Percentiles rank a stretch among this genome's conserved stretches.
These are phyloP conservation scores for Fraxinus xanthoxyloides DNA, from an alignment of 305 asterid genomes.

Conservation along the genomic window DNA sequence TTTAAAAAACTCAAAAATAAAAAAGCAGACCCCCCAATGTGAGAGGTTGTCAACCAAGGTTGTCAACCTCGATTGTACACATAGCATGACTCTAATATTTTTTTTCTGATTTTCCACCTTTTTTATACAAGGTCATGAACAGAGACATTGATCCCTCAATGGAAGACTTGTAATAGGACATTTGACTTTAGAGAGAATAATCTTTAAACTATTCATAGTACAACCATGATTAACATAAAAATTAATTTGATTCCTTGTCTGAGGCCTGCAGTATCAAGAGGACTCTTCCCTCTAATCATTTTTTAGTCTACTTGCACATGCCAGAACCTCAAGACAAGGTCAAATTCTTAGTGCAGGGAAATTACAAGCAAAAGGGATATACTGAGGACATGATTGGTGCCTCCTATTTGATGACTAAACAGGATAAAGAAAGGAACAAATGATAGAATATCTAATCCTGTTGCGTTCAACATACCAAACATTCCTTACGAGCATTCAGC, in stretches of 20 bases:
- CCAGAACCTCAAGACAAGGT: conserved; percentile 3
- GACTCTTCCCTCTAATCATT: conserved; percentile 15
- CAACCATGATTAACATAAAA: conserved; percentile 23
- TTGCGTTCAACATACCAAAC: background rate
- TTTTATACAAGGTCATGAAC: background rate
- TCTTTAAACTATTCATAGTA: conserved; percentile 5
- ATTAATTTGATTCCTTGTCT: conserved; percentile 24
- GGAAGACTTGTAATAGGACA: background rate
- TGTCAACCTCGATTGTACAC: too few relatives aligned
- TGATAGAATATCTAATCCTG: background rate
- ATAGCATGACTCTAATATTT: too few relatives aligned
- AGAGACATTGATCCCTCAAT: conserved; percentile 1
- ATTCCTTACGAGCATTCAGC: background rate
- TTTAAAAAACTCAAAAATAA: too few relatives aligned
- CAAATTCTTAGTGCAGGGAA: background rate
- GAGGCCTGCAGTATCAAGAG: background rate
- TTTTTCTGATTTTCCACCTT: background rate
- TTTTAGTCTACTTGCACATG: conserved; percentile 4
- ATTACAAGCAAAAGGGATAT: background rate
- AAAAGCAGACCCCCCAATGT: too few relatives aligned
- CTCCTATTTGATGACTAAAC: background rate
- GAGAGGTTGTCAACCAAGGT: too few relatives aligned
- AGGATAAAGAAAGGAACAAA: background rate
- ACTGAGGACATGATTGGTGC: background rate
- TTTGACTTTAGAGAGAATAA: conserved; percentile 36